Evolutionary conservation across 108 stramenopile species (phyloP), one percentile per base, ranked within the genome.

Genomic region (Chaetoceros tenuissimus): DNA sequence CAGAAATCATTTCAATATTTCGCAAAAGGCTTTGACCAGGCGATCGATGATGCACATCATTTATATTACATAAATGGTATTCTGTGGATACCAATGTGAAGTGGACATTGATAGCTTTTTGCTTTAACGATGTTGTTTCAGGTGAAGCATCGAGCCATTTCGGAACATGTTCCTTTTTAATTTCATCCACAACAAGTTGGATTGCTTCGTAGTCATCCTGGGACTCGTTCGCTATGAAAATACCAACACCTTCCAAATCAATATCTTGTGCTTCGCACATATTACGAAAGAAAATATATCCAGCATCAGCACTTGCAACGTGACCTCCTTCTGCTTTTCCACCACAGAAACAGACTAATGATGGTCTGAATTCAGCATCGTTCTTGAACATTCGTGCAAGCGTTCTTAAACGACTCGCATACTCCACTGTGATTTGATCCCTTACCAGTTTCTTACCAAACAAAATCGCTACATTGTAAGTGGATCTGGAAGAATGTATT

Each of bases 21-120:
- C 29, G 34, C 53, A 71, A 55, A 46, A 59, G 63, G 40, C 50
- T 70, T 68, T 68, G 81, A 46, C 46, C 57, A 30, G 89, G 84
- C 21, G 83, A 89, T 29, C 83, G 67, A 1, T 59, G 27, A 48
- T 83, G 82, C 43, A 89, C 74, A 62, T 85, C 81, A 61, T 89
- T 84, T 27, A 84, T 53, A 54, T 80, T 83, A 53, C 84, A 85
- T 18, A 85, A 55, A 63, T 89, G 75, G 53, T 89, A 85, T 22
- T 89, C 87, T 0, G 77, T 80, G 18, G 75, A 77, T 20, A 89
- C 51, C 7, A 89, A 52, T n/a, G 73, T 81, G 52, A 84, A 80
- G 46, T 88, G 82, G 21, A 88, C 62, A 48, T 77, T 69, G 26
- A 88, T 59, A 57, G 72, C 75, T 16, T 80, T 73, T 24, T 77